Conservation (phyloP, 176 grass and related monocot genomes). For the Sorghum bicolor region DNA sequence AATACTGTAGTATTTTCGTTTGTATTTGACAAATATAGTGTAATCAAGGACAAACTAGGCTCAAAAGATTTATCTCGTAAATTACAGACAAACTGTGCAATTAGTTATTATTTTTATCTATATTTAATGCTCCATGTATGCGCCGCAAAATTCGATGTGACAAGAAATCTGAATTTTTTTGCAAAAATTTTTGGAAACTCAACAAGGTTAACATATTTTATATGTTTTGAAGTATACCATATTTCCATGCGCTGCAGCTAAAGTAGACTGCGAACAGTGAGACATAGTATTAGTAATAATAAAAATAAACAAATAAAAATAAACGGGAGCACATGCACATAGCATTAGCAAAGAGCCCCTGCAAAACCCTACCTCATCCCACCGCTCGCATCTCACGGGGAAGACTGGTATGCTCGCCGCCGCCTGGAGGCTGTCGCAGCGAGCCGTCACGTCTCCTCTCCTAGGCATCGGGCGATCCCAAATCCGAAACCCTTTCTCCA, state of each 20-base stretch:
- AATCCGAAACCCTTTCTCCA: constrained; percentile 33
- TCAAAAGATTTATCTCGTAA: too few relatives aligned
- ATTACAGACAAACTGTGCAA: too few relatives aligned
- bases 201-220: too few relatives aligned
- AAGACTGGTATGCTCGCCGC: constrained; percentile 41
- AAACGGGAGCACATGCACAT: not conserved
- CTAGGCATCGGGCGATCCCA: constrained; percentile 30
- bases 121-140: too few relatives aligned
- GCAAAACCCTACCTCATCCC: constrained; percentile 34
- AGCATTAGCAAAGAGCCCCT: not conserved
- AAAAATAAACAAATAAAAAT: not conserved
- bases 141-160: too few relatives aligned
- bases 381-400: not conserved
- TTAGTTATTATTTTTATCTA: too few relatives aligned
- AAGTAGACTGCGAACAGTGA: not conserved
- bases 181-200: too few relatives aligned
- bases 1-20: too few relatives aligned
- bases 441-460: constrained; percentile 50
- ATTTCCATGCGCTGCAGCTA: not conserved
- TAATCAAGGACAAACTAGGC: too few relatives aligned
- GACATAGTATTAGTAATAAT: not conserved
- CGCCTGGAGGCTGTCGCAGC: constrained; percentile 52
- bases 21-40: too few relatives aligned
- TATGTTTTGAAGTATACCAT: not conserved
- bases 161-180: too few relatives aligned